phyloP scores from a whole-genome alignment of 306 rosid genomes.

The Vigna nakashimae region DNA sequence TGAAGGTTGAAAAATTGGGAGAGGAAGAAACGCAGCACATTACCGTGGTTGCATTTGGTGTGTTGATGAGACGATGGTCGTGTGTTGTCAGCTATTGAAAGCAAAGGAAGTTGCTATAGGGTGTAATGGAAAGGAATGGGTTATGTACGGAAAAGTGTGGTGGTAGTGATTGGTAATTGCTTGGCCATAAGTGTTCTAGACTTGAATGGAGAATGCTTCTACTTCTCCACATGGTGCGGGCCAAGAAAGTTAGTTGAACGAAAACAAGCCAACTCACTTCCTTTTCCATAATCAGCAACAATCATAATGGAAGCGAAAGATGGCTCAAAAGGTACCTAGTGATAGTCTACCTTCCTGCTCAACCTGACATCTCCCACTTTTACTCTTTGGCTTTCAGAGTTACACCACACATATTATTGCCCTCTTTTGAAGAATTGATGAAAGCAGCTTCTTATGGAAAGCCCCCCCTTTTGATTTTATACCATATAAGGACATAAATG shows the following conservation, averaged over 20 bases:
- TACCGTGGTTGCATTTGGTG: background rate
- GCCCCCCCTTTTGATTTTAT: slow-evolving; percentile 23
- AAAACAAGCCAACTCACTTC: slow-evolving; percentile 46
- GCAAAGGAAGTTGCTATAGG: slow-evolving; percentile 34
- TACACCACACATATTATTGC: slow-evolving; percentile 41
- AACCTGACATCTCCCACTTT: slow-evolving; percentile 42
- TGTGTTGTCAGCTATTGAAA: slow-evolving; percentile 24
- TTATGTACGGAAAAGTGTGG: slow-evolving; percentile 14
- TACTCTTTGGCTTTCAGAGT: slow-evolving; percentile 16
- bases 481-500: background rate
- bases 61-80: background rate
- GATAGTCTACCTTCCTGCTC: slow-evolving; percentile 49
- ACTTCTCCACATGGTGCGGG: slow-evolving; percentile 56
- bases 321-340: slow-evolving; percentile 40
- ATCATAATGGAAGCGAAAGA: slow-evolving; percentile 41
- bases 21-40: slow-evolving; percentile 19
- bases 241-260: slow-evolving; percentile 47
- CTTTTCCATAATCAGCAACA: slow-evolving; percentile 42
- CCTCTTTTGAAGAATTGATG: slow-evolving; percentile 38
- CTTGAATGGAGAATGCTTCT: slow-evolving; percentile 43
- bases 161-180: slow-evolving; percentile 25
- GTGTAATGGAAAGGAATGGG: background rate
- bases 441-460: slow-evolving; percentile 32
- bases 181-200: slow-evolving; percentile 29
- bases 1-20: slow-evolving; percentile 15